Evolutionary conservation across 805 yeast species (phyloP).

Genomic region (Yarrowia keelungensis): DNA sequence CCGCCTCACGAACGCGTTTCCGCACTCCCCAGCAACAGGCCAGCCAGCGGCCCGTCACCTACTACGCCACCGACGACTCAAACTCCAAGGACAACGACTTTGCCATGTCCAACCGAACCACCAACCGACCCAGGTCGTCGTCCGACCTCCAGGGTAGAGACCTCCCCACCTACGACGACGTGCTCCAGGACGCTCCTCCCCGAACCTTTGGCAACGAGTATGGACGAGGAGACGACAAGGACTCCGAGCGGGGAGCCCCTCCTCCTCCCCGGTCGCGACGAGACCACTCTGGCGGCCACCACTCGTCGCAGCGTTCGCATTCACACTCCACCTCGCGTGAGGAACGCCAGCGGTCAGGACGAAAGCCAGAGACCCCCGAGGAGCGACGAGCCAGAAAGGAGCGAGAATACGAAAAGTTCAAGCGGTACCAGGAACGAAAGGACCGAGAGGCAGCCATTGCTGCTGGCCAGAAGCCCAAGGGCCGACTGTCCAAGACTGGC

Average conservation of each 20-base stretch:
- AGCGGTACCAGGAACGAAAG: conserved; percentile 37
- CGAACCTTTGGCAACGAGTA: conserved; percentile 35
- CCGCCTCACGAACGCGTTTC: conserved; percentile 28
- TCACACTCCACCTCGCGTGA: conserved; percentile 36
- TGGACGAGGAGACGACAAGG: conserved; percentile 36
- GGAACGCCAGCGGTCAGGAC: conserved; percentile 22
- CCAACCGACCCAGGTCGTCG: conserved; percentile 26
- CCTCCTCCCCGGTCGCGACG: conserved; percentile 16
- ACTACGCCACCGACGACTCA: conserved; percentile 20
- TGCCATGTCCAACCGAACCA: conserved; percentile 20
- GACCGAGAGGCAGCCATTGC: conserved; percentile 29
- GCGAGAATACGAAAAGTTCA: conserved; percentile 39
- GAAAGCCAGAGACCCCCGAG: conserved; percentile 33
- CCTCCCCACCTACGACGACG: conserved; percentile 36
- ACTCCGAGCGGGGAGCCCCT: conserved; percentile 4
- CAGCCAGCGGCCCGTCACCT: conserved; percentile 24
- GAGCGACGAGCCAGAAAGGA: conserved; percentile 36
- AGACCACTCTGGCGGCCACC: conserved; percentile 4
- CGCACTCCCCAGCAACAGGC: conserved; percentile 5
- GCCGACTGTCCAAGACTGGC: conserved; percentile 53
- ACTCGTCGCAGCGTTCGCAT: conserved; percentile 35
- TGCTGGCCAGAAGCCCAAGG: conserved; percentile 17
- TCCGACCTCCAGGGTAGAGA: conserved; percentile 30
- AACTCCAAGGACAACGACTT: conserved; percentile 6
- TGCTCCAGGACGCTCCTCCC: conserved; percentile 38